Evolutionary conservation across 257 asterid species (phyloP).

Genomic region (Fraxinus excelsior): DNA sequence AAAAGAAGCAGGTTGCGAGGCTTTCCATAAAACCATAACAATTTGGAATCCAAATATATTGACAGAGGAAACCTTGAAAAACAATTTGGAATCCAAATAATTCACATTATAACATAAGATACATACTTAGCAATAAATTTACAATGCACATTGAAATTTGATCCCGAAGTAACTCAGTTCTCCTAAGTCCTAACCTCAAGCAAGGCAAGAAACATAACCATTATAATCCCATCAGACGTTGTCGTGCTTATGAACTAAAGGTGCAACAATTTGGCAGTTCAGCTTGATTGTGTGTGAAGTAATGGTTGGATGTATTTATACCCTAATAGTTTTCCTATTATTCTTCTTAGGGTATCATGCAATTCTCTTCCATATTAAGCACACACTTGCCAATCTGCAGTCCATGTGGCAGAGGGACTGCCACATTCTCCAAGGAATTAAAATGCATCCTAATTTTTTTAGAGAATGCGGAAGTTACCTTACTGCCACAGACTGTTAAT

Average conservation of each 20-base stretch:
- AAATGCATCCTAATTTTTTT: no score
- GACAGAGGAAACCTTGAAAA: background rate
- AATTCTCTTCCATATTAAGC: background rate
- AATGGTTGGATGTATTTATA: background rate
- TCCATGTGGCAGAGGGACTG: no score
- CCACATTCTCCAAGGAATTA: no score
- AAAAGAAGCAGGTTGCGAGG: background rate
- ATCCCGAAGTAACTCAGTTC: background rate
- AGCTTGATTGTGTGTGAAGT: background rate
- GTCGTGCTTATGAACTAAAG: background rate
- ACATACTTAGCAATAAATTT: no score
- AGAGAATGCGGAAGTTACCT: no score
- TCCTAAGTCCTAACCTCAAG: background rate
- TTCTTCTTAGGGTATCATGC: background rate
- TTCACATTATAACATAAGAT: background rate
- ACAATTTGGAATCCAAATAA: constrained; percentile 2
- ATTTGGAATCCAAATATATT: no score
- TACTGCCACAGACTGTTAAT: no score
- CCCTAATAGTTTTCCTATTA: background rate
- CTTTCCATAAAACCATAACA: background rate
- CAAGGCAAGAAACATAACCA: background rate
- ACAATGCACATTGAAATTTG: no score
- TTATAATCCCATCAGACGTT: background rate
- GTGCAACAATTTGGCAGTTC: background rate
- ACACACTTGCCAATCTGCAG: no score